Conservation (phyloP, 1,139 yeast species). For the Taiozyma sp. region DNA sequence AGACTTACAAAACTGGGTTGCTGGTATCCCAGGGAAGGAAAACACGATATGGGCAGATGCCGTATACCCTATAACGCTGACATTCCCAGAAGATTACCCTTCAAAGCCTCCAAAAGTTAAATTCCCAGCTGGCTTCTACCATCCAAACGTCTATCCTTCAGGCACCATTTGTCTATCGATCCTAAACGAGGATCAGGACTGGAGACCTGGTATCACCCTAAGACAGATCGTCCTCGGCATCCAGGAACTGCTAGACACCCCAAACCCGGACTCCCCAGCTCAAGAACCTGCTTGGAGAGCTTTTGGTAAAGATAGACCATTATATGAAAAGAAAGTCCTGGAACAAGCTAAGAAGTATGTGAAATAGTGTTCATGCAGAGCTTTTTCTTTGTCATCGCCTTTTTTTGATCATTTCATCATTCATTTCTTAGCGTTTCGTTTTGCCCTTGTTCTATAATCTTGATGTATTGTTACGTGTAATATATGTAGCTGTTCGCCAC, state of each 20-base stretch:
- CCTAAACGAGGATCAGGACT: constrained; percentile 91
- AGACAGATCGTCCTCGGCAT: constrained; percentile 89
- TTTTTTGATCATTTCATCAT: background rate
- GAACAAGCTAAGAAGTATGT: constrained; percentile 80
- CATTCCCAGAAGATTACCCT: constrained; percentile 89
- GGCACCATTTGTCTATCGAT: constrained; percentile 94
- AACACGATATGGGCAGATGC: constrained; percentile 89
- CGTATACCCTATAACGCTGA: constrained; percentile 76
- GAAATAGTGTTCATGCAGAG: constrained; percentile 21
- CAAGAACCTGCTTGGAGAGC: constrained; percentile 96
- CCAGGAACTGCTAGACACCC: constrained; percentile 84
- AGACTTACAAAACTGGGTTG: constrained; percentile 83
- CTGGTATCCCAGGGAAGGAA: constrained; percentile 92
- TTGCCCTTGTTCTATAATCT: background rate
- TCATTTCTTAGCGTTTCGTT: background rate
- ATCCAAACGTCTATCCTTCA: constrained; percentile 95
- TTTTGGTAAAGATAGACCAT: constrained; percentile 57
- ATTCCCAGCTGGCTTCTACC: constrained; percentile 86
- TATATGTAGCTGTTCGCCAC: too few relatives aligned
- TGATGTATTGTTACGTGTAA: background rate
- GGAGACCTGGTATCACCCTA: constrained; percentile 96
- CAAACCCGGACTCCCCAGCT: constrained; percentile 95
- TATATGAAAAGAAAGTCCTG: constrained; percentile 70
- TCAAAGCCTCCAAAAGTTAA: constrained; percentile 93
- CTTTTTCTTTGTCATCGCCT: too few relatives aligned